phyloP scores from a whole-genome alignment of 1,284 basidiomycete species.

The Heliocybe sulcata region DNA sequence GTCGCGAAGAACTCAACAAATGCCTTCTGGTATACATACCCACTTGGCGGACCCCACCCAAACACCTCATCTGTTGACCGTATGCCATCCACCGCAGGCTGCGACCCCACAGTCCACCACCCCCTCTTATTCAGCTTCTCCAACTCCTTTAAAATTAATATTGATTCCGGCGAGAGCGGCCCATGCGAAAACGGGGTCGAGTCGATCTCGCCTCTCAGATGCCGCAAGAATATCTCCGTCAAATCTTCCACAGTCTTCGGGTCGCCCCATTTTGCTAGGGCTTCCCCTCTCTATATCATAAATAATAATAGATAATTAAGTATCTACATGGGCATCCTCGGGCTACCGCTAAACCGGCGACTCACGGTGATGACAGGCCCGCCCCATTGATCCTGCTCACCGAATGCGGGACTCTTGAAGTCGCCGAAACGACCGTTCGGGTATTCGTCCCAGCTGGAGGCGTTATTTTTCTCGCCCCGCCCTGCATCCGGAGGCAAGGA shows the following conservation, averaged over 20 bases:
- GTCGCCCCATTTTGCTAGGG: constrained; percentile 74
- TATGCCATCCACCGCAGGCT: constrained; percentile 86
- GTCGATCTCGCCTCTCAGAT: constrained; percentile 59
- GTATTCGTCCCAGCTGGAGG: constrained; percentile 94
- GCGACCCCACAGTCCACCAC: constrained; percentile 97
- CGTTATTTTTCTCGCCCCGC: constrained; percentile 66
- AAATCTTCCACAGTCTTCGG: constrained; percentile 71
- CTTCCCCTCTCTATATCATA: constrained; percentile 48
- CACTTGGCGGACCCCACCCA: constrained; percentile 90
- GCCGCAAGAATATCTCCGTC: constrained; percentile 71
- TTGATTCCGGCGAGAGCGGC: constrained; percentile 82
- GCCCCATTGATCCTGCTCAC: constrained; percentile 72
- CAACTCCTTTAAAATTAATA: constrained; percentile 75
- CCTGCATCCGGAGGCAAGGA: constrained; percentile 48
- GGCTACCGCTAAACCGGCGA: constrained; percentile 2
- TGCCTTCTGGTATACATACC: constrained; percentile 95
- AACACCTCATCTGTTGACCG: constrained; percentile 70
- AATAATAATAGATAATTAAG: neutral
- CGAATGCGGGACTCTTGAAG: constrained; percentile 93
- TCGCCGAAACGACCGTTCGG: constrained; percentile 99
- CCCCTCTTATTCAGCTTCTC: constrained; percentile 69
- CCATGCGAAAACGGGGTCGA: constrained; percentile 88
- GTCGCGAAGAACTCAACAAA: constrained; percentile 96
- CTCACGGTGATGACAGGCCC: constrained; percentile 48
- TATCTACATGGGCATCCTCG: neutral